Conservation (phyloP, 495 filamentous ascomycete species). For the Lepidopterella palustris region DNA sequence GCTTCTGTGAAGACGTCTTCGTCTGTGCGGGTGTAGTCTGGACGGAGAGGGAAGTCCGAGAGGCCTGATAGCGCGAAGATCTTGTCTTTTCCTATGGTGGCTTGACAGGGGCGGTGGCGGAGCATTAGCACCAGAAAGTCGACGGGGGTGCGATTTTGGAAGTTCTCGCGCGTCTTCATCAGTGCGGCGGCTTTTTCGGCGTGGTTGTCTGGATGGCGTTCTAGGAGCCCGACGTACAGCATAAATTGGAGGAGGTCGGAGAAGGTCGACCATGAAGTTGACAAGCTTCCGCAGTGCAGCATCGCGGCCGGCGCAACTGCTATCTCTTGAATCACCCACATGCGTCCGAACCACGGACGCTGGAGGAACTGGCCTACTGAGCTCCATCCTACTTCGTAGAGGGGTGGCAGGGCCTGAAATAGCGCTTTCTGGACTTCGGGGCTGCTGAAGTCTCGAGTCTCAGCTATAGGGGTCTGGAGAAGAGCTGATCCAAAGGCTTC, state of each 20-base stretch:
- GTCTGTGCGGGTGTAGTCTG: background rate
- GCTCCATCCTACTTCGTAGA: background rate
- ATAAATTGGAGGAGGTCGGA: background rate
- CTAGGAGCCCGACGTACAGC: background rate
- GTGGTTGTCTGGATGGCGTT: background rate
- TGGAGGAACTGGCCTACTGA: conserved; percentile 1
- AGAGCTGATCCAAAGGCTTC: background rate
- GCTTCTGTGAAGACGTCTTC: background rate
- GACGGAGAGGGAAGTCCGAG: background rate
- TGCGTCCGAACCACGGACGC: conserved; percentile 2
- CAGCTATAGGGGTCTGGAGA: background rate
- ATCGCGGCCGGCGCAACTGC: background rate
- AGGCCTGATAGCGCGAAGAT: background rate
- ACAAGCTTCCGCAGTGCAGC: conserved; percentile 1
- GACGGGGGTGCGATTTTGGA: background rate
- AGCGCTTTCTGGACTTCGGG: background rate
- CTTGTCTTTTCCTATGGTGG: background rate
- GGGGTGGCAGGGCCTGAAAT: background rate
- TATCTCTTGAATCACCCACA: conserved; percentile 11
- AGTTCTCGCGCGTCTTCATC: conserved; percentile 2
- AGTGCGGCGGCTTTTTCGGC: background rate
- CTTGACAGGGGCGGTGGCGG: background rate
- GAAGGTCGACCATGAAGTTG: background rate
- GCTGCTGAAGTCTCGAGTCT: background rate
- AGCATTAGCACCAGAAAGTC: conserved; percentile 1